Evolutionary conservation across 805 yeast genomes (phyloP).

Genomic region (Saccharomyces cerevisiae): DNA sequence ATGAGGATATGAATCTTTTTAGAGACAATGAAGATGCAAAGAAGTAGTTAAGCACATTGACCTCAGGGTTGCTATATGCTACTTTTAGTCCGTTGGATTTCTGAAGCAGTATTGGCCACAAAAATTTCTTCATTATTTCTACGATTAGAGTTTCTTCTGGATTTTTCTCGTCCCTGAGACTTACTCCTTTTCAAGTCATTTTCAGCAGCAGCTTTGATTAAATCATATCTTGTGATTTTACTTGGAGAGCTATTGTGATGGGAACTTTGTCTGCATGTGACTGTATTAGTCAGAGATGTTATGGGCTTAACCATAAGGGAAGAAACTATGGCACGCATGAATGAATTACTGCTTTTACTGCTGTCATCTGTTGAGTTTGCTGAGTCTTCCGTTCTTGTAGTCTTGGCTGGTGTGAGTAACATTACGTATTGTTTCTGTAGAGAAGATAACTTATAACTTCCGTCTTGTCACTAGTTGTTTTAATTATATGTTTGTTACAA

Average conservation of each 20-base stretch:
- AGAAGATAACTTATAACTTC: neutral
- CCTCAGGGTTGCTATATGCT: neutral
- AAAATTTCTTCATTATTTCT: neutral
- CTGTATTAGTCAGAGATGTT: slow-evolving; percentile 4
- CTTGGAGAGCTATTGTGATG: neutral
- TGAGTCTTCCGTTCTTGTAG: neutral
- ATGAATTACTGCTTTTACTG: neutral
- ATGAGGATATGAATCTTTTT: neutral
- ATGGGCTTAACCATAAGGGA: neutral
- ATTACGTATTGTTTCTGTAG: neutral
- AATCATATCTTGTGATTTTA: slow-evolving; percentile 18
- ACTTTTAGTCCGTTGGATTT: neutral
- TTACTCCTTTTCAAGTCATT: slow-evolving; percentile 1
- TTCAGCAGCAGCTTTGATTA: slow-evolving; percentile 14
- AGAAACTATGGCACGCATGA: neutral
- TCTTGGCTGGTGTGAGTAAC: neutral
- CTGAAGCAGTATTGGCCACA: neutral
- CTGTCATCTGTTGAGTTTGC: neutral
- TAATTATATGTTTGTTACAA: neutral
- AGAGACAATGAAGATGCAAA: neutral
- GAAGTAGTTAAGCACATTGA: neutral
- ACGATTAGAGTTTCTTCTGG: slow-evolving; percentile 1
- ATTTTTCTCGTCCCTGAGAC: neutral
- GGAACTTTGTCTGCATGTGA: neutral
- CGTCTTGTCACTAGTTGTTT: neutral